Percentiles rank a stretch among this genome's conserved stretches.
phyloP scores from a whole-genome alignment of 1,284 basidiomycete species.

The Ceratorhiza oryzae-sativae region DNA sequence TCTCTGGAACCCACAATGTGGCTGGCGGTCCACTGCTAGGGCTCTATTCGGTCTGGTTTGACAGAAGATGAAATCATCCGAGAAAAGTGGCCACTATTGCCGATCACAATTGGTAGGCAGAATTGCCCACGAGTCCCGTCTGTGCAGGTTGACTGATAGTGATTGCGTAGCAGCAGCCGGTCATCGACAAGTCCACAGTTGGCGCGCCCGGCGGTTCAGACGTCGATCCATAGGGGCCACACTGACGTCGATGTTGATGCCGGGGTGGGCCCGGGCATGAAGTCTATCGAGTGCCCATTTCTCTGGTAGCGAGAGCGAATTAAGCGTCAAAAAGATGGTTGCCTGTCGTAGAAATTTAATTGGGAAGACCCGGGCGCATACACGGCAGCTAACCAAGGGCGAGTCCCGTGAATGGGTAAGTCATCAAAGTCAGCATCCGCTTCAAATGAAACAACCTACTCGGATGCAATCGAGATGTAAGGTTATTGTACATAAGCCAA shows the following conservation, averaged over 20 bases:
- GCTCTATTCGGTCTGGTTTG: neutral
- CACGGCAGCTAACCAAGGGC: neutral
- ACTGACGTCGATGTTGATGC: neutral
- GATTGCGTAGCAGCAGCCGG: neutral
- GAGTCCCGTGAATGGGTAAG: neutral
- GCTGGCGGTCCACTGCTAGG: neutral
- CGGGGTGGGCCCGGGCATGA: neutral
- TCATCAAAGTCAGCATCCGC: neutral
- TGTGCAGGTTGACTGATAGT: neutral
- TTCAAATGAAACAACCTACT: slow-evolving; percentile 1
- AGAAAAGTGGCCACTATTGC: neutral
- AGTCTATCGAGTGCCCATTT: neutral
- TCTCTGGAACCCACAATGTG: neutral
- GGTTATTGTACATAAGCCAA: neutral
- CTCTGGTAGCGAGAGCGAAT: neutral
- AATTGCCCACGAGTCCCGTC: neutral
- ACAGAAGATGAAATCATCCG: slow-evolving; percentile 6
- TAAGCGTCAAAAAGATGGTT: neutral
- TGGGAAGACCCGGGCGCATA: neutral
- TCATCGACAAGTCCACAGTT: neutral
- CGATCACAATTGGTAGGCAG: neutral
- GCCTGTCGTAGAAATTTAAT: neutral
- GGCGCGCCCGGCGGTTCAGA: neutral
- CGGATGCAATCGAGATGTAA: neutral
- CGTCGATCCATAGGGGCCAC: neutral